Conservation (phyloP, 176 grass and related monocot genomes). For the Avena eriantha region DNA sequence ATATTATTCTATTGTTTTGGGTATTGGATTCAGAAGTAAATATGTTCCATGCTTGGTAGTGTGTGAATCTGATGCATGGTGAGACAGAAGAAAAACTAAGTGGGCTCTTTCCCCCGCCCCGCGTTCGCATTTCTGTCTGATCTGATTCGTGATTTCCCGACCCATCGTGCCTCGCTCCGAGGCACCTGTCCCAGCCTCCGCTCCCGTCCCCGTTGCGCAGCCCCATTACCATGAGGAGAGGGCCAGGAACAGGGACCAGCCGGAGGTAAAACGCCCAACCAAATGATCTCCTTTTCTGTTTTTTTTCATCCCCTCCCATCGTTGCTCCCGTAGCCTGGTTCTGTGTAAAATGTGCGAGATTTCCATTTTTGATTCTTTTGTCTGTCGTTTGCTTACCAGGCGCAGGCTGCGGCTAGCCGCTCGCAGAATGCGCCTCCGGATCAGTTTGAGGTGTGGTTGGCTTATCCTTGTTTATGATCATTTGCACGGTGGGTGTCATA, state of each 20-base stretch:
- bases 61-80: too few relatives aligned
- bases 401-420: background rate
- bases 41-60: too few relatives aligned
- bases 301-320: background rate
- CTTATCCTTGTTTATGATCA: background rate
- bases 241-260: constrained; percentile 16
- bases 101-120: background rate
- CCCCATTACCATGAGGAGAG: constrained; percentile 32
- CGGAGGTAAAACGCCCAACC: constrained; percentile 33
- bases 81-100: too few relatives aligned
- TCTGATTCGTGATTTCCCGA: constrained; percentile 38
- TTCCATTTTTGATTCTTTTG: background rate
- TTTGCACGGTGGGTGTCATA: background rate
- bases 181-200: background rate
- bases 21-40: too few relatives aligned
- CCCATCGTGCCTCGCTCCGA: background rate
- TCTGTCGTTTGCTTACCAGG: background rate
- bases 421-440: constrained; percentile 26
- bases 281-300: background rate
- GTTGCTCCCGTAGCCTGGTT: background rate
- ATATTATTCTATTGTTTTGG: too few relatives aligned
- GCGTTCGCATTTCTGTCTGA: constrained; percentile 30
- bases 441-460: constrained; percentile 5
- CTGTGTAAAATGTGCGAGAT: background rate
- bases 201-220: background rate